Conservation (phyloP, 2,329 filamentous ascomycete genomes). For the Alternaria panax region DNA sequence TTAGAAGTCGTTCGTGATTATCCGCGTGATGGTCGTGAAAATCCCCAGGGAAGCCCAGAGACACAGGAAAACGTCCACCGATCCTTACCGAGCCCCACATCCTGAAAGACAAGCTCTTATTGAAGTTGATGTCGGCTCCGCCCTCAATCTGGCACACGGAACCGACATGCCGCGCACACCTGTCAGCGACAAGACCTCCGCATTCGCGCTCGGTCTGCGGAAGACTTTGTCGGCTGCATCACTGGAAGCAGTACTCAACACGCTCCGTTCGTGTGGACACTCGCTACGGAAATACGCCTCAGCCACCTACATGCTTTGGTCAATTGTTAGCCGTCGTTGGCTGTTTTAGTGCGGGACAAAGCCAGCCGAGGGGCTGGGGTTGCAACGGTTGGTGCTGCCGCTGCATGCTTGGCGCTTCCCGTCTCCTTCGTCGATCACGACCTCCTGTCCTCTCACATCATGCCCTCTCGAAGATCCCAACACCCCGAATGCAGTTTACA, state of each 20-base stretch:
- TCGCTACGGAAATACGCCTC: slow-evolving; percentile 10
- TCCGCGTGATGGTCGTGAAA: background rate
- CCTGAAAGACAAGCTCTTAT: background rate
- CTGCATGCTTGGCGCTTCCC: slow-evolving; percentile 18
- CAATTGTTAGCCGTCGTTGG: slow-evolving; percentile 2
- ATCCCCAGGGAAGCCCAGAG: background rate
- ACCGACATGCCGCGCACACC: background rate
- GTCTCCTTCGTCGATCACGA: slow-evolving; percentile 25
- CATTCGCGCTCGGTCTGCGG: background rate
- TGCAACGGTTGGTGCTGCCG: slow-evolving; percentile 11
- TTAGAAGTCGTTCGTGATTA: background rate
- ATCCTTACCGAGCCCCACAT: slow-evolving; percentile 2
- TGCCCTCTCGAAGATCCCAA: background rate
- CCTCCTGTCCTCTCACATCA: slow-evolving; percentile 10
- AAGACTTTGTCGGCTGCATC: slow-evolving; percentile 17
- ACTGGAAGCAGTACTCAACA: slow-evolving; percentile 20
- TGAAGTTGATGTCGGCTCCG: background rate
- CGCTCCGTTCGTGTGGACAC: slow-evolving; percentile 10
- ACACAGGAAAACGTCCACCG: background rate
- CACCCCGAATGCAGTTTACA: too few relatives aligned
- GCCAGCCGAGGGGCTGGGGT: slow-evolving; percentile 20
- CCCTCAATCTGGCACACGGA: background rate
- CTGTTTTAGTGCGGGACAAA: slow-evolving; percentile 9
- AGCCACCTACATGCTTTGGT: slow-evolving; percentile 5
- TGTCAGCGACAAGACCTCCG: background rate